phyloP scores from a whole-genome alignment of 2,329 filamentous ascomycete species.

The Aspergillus fumigatiaffinis region DNA sequence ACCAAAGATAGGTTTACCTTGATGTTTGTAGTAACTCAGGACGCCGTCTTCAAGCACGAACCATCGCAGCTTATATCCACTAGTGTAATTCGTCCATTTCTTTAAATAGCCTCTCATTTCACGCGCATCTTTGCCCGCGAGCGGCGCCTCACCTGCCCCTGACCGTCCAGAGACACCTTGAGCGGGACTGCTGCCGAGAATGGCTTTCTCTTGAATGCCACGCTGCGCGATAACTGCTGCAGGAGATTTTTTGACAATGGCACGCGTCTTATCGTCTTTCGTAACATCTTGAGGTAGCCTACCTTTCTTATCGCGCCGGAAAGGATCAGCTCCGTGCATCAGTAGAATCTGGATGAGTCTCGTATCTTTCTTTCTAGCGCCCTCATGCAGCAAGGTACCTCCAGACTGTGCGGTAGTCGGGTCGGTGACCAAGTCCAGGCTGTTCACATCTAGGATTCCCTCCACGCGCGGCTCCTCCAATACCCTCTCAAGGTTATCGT shows the following conservation, averaged over 20 bases:
- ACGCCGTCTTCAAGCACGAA: constrained; percentile 98
- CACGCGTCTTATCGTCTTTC: constrained; percentile 83
- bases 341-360: constrained; percentile 85
- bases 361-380: constrained; percentile 79
- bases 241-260: constrained; percentile 89
- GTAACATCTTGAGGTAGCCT: constrained; percentile 95
- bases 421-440: constrained; percentile 81
- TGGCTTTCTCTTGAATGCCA: constrained; percentile 94
- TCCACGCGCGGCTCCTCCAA: constrained; percentile 82
- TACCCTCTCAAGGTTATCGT: constrained; percentile 72
- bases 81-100: constrained; percentile 99
- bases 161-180: constrained; percentile 52
- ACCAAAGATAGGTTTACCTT: constrained; percentile 47
- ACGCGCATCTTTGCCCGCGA: constrained; percentile 77
- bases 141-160: constrained; percentile 46
- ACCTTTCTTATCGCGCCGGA: constrained; percentile 88
- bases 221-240: constrained; percentile 91
- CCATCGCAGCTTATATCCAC: constrained; percentile 94
- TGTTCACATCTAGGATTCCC: constrained; percentile 87
- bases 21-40: constrained; percentile 97
- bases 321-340: constrained; percentile 92
- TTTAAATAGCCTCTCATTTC: constrained; percentile 99
- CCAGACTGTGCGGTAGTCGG: constrained; percentile 71
- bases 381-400: constrained; percentile 92
- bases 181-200: constrained; percentile 68